Conservation (phyloP, 306 rosid genomes). For the Ormosia semicastrata region DNA sequence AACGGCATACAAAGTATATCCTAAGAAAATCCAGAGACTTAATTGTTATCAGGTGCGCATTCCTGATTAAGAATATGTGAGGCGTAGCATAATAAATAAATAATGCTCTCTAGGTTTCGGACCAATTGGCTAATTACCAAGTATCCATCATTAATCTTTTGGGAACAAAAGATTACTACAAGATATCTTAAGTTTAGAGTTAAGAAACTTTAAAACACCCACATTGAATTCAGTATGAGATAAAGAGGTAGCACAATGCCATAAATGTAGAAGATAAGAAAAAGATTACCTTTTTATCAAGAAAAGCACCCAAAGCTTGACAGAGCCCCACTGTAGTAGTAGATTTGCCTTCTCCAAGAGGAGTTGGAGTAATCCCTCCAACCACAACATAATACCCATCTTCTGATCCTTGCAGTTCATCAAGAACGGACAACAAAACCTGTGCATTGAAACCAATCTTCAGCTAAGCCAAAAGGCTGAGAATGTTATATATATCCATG, state of each 20-base stretch:
- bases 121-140: background rate
- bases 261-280: background rate
- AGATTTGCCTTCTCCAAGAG: conserved; percentile 98
- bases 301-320: conserved; percentile 98
- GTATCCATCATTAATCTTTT: background rate
- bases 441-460: conserved; percentile 22
- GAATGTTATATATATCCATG: background rate
- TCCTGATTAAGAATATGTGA: background rate
- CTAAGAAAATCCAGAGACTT: conserved; percentile 1
- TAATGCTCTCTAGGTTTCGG: background rate
- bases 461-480: background rate
- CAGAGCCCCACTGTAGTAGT: conserved; percentile 98
- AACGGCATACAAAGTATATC: conserved; percentile 9
- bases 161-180: background rate
- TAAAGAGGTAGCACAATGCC: background rate
- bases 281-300: conserved; percentile 72
- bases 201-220: background rate
- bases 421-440: conserved; percentile 82
- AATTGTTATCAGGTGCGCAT: background rate
- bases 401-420: conserved; percentile 61
- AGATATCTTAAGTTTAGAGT: background rate
- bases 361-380: conserved; percentile 97
- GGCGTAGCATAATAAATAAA: background rate
- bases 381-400: conserved; percentile 97
- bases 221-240: background rate